Evolutionary conservation across 352 stramenopile species (phyloP).

Genomic region (Pythium aphanidermatum): DNA sequence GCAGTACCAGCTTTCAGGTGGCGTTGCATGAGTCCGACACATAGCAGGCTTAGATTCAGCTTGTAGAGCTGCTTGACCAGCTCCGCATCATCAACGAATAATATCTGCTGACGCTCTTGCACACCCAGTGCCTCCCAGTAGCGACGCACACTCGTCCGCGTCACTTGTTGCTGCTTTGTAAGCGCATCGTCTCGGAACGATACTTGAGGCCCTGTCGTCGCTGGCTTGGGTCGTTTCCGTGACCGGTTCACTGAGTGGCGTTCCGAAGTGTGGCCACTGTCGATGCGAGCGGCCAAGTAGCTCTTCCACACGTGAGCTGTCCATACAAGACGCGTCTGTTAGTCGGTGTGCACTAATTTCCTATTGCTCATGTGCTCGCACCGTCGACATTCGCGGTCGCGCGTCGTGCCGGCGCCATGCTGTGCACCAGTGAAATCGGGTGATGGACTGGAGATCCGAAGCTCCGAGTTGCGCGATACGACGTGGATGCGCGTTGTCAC

Average conservation of each 20-base stretch:
- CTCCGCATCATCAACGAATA: constrained; percentile 76
- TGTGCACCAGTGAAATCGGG: no score
- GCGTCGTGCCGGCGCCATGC: constrained; percentile 15
- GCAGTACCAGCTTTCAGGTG: constrained; percentile 52
- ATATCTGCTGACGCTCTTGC: constrained; percentile 61
- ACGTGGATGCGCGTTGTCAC: no score
- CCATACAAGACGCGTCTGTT: no score
- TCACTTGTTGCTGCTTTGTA: constrained; percentile 9
- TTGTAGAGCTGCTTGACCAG: constrained; percentile 86
- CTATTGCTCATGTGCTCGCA: no score
- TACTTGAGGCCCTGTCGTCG: no score
- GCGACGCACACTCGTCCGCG: constrained; percentile 25
- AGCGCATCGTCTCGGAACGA: not conserved
- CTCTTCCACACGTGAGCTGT: constrained; percentile 63
- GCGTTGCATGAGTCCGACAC: constrained; percentile 77
- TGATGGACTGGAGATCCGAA: no score
- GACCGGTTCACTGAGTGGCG: constrained; percentile 5
- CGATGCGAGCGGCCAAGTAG: constrained; percentile 45
- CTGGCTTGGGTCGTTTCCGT: constrained; percentile 41
- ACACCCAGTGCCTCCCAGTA: constrained; percentile 69
- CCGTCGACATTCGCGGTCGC: constrained; percentile 18
- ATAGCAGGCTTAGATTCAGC: constrained; percentile 78
- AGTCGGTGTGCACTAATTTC: no score
- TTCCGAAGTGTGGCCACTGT: no score
- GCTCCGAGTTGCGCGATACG: no score